Percentiles rank a stretch among this genome's conserved stretches.
Conservation (phyloP, 1,284 basidiomycete species). For the Naganishia sp. region DNA sequence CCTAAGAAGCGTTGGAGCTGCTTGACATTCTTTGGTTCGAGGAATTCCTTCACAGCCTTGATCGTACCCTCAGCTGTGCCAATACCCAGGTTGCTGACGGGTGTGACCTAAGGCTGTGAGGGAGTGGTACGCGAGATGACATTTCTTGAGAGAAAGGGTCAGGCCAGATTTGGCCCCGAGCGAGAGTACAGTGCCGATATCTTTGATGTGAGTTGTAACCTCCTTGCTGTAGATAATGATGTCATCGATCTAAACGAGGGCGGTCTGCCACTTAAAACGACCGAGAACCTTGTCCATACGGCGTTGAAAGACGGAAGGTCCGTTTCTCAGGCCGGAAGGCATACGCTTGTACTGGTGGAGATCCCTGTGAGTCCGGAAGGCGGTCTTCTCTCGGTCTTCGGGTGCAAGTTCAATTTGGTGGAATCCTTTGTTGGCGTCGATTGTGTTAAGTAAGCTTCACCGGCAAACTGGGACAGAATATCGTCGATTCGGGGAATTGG, state of each 20-base stretch:
- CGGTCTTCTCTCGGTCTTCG: constrained; percentile 49
- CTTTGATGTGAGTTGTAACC: constrained; percentile 39
- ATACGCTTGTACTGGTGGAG: constrained; percentile 55
- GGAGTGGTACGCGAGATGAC: constrained; percentile 27
- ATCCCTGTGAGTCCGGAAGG: constrained; percentile 54
- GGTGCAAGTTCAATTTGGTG: constrained; percentile 51
- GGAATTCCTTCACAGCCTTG: constrained; percentile 24
- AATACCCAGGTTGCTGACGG: constrained; percentile 31
- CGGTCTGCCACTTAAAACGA: constrained; percentile 54
- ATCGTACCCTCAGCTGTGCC: constrained; percentile 26
- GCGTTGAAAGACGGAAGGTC: constrained; percentile 55
- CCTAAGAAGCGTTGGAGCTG: constrained; percentile 27
- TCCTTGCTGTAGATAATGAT: constrained; percentile 34
- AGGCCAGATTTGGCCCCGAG: constrained; percentile 27
- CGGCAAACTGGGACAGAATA: constrained; percentile 51
- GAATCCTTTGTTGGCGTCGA: constrained; percentile 56
- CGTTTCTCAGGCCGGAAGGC: constrained; percentile 56
- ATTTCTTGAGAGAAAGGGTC: constrained; percentile 26
- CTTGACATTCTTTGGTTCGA: constrained; percentile 18
- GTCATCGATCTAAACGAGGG: constrained; percentile 33
- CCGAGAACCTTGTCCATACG: constrained; percentile 29
- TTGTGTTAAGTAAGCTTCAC: constrained; percentile 47
- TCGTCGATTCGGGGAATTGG: constrained; percentile 54
- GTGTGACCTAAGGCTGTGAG: constrained; percentile 24
- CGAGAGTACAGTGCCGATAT: constrained; percentile 18